Evolutionary conservation across 768 basidiomycete species (phyloP), one percentile per base, ranked within the genome.

Genomic region (Lactarius indigo): DNA sequence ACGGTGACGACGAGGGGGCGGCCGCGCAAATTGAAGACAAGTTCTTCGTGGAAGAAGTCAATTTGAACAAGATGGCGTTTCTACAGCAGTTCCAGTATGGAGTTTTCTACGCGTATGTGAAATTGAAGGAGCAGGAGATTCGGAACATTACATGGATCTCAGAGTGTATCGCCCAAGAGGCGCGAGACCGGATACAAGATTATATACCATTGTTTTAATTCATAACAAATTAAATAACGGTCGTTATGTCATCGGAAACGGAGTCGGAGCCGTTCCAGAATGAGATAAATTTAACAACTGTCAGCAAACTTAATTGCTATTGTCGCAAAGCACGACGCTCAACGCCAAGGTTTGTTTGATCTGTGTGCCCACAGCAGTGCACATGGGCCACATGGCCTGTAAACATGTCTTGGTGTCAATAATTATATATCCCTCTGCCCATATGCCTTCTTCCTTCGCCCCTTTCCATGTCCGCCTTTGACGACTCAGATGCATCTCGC

Each of bases 161-260:
- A 63, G 96, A 98, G 80, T 98, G 96, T 78, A 97, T 98, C 72
- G 95, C 95, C 10, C 96, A 98, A 81, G 90, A 96, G 79, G 94
- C 95, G 54, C 88, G 89, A 78, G 93, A 97, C 74, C 87, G 96
- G 79, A 94, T 98, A 79, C 88, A 94, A 75, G 94, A 96, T 78
- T 95, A 89, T 79, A 94, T 96, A 82, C 89, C 92, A 72, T 90
- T 94, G 69, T 94, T 94, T 76, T 95, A 79, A 86, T 55, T 28
- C 5, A 5, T 20, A 10, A 5, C 35, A 28, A 15, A 31, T 56
- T 28, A 31, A 56, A 31, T 56, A 31, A 56, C 12, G 31, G 18
- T 28, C 6, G 26, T 18, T 50, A 26, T 50, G 47, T 50, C 26
- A 26, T 23, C 50, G 26, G 56, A 17, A 4, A 30, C 41, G 62